Evolutionary conservation across 228 moss, liverwort and hornwort species (phyloP).

Genomic region (Sphagnum fallax): DNA sequence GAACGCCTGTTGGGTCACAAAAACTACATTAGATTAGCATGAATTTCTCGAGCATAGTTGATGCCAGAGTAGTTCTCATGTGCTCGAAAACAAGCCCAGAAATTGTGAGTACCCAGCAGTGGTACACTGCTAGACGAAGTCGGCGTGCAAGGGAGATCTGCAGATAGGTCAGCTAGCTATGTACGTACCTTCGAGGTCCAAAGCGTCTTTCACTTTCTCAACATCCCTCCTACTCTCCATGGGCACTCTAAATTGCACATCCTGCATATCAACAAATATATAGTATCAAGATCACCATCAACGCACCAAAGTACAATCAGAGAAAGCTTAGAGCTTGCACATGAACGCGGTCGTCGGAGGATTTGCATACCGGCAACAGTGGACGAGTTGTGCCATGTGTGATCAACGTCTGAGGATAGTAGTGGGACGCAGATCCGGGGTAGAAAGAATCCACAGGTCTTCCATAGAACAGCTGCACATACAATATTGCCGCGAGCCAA

Average conservation of each 20-base stretch:
- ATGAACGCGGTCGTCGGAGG: neutral
- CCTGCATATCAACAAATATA: constrained; percentile 13
- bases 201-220: constrained; percentile 41
- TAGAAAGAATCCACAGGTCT: constrained; percentile 32
- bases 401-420: neutral
- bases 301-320: constrained; percentile 13
- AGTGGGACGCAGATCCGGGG: constrained; percentile 1
- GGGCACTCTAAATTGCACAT: constrained; percentile 34
- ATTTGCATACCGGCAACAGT: neutral
- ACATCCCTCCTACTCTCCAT: constrained; percentile 42
- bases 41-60: too few relatives aligned
- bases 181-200: constrained; percentile 35
- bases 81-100: too few relatives aligned
- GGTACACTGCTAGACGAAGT: neutral
- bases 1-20: constrained; percentile 19
- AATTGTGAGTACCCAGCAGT: neutral
- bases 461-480: constrained; percentile 34
- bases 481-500: neutral
- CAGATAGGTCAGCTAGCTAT: neutral
- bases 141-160: neutral
- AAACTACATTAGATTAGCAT: neutral
- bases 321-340: neutral
- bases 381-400: neutral
- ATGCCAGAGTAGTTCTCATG: too few relatives aligned
- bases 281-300: neutral